Base-by-base conservation (phyloP, 257 asterid genomes). In the Oldenlandia corymbosa region DNA sequence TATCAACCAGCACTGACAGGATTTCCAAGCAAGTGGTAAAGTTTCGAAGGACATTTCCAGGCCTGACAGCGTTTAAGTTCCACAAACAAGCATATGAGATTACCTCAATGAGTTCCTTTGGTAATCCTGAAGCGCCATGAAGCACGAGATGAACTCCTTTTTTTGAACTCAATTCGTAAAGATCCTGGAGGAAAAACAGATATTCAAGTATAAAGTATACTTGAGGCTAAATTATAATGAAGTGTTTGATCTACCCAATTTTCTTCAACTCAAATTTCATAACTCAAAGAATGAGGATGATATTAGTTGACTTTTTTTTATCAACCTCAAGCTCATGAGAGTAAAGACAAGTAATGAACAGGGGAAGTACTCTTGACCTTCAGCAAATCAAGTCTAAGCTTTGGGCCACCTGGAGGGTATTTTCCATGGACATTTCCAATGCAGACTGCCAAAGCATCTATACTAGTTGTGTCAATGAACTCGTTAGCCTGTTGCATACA, bases 401-500 rank as follows among this genome's bases (percentile, higher is more conserved):
- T 87, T 43, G 97, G 96, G 62, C 99, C 96, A 59, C 85, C 76
- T 32, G 86, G 81, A 48, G 95, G 94, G 77, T 92, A 92, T 76
- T 84, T 87, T 71, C 99, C 99, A 65, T 92, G 99, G 72, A 92
- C 97, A 64, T 92, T 92, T 36, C 97, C 99, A 16, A 92, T 78
- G 75, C 97, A 92, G 76, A 92, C 97, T 61, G 99, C 99, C 90
- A 92, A 84, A 67, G 95, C 91, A 78, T 87, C 99, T 69, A 92
- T 82, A 37, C 86, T 87, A 9, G 99, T 92, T 5, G 88, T 70
- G 64, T 87, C 91, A 37, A 92, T 85, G 86, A 92, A 92, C 75
- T 85, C 94, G 34, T 73, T 51, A n/a, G 99, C 99, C 99, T 92
- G 91, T 78, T 79, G 83, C 30, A 53, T 42, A 21, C 6, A 10